Evolutionary conservation across 2,329 filamentous ascomycete genomes (phyloP).

Genomic region (Trichophyton schoenleinii): DNA sequence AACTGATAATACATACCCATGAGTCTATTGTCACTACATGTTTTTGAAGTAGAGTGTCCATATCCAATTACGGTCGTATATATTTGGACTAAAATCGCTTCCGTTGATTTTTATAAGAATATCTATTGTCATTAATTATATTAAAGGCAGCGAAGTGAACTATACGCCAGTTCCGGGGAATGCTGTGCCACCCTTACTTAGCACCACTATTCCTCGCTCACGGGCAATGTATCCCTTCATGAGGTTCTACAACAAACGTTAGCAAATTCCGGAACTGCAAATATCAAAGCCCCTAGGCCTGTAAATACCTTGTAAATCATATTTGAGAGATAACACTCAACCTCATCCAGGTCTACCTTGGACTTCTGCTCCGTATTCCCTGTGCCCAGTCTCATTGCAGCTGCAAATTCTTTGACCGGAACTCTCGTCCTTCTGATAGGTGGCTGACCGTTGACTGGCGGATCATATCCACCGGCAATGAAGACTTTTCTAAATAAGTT

Average conservation of each 20-base stretch:
- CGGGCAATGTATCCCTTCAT: slow-evolving; percentile 98
- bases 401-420: slow-evolving; percentile 69
- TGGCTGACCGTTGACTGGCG: slow-evolving; percentile 55
- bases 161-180: slow-evolving; percentile 78
- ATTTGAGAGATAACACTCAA: slow-evolving; percentile 88
- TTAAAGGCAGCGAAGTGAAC: background rate
- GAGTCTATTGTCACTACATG: background rate
- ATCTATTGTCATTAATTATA: background rate
- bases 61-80: too few species aligned
- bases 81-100: too few species aligned
- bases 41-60: background rate
- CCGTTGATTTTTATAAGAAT: background rate
- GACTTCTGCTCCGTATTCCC: slow-evolving; percentile 38
- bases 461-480: slow-evolving; percentile 67
- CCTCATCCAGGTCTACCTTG: slow-evolving; percentile 72
- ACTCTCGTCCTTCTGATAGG: slow-evolving; percentile 58
- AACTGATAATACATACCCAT: background rate
- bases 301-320: slow-evolving; percentile 78
- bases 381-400: slow-evolving; percentile 65
- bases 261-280: background rate
- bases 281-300: slow-evolving; percentile 29
- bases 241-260: slow-evolving; percentile 49
- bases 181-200: slow-evolving; percentile 74
- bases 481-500: slow-evolving; percentile 91
- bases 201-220: slow-evolving; percentile 75